Percentiles rank a stretch among this genome's conserved stretches.
phyloP scores from a whole-genome alignment of 108 stramenopile genomes.

The Stephanodiscus minutulus region DNA sequence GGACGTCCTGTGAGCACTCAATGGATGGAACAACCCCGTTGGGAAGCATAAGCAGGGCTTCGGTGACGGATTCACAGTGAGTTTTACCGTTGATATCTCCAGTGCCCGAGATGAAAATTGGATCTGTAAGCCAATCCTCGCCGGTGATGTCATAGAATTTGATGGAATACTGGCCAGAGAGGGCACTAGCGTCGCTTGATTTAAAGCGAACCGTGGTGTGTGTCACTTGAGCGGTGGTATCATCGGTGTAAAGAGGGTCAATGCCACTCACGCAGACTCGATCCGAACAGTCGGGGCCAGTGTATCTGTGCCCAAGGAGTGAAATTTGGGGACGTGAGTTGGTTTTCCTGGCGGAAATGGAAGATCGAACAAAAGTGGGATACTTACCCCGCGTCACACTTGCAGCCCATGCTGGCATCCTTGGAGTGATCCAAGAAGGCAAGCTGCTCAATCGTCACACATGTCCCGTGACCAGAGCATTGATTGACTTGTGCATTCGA shows the following conservation, averaged over 20 bases:
- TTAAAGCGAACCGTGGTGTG: conserved; percentile 56
- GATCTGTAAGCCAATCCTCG: conserved; percentile 68
- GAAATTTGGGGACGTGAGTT: conserved; percentile 4
- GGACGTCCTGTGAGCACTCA: conserved; percentile 39
- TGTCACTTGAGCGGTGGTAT: conserved; percentile 57
- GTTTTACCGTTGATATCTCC: conserved; percentile 30
- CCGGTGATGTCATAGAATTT: conserved; percentile 70
- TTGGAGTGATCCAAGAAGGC: conserved; percentile 66
- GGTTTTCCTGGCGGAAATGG: not conserved
- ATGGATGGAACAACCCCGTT: conserved; percentile 59
- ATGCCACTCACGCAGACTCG: conserved; percentile 64
- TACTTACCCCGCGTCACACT: conserved; percentile 67
- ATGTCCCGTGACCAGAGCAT: conserved; percentile 77
- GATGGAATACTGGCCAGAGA: conserved; percentile 62
- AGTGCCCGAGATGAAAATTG: conserved; percentile 43
- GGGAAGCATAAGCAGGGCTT: conserved; percentile 59
- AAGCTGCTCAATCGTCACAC: conserved; percentile 63
- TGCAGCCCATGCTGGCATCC: conserved; percentile 67
- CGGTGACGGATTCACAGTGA: conserved; percentile 53
- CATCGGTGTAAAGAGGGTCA: conserved; percentile 76
- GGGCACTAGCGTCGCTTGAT: conserved; percentile 35
- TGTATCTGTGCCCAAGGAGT: conserved; percentile 27
- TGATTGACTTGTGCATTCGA: conserved; percentile 23
- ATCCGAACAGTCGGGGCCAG: conserved; percentile 60
- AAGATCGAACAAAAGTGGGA: not conserved